phyloP scores from a whole-genome alignment of 192 early-diverging fungal species.

The Backusella liffmaniae region DNA sequence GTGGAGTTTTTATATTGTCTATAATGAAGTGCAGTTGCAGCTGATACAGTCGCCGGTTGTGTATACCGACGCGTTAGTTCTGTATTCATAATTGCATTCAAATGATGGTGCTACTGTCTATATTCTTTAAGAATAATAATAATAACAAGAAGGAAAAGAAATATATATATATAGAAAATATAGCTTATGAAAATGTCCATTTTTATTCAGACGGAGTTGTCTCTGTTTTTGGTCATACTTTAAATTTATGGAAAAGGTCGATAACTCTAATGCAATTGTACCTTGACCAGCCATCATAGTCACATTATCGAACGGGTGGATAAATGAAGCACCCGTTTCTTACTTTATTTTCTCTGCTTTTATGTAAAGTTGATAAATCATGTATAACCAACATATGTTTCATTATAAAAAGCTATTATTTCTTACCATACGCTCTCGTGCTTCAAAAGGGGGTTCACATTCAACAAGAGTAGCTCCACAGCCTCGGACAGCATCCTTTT shows the following conservation, averaged over 20 bases:
- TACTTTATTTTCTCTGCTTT: slow-evolving; percentile 20
- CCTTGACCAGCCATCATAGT: slow-evolving; percentile 59
- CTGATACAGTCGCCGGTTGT: slow-evolving; percentile 13
- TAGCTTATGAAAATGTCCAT: neutral
- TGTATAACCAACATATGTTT: neutral
- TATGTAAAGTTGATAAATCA: neutral
- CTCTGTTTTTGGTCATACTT: neutral
- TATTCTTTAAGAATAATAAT: neutral
- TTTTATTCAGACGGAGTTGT: neutral
- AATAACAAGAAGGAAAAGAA: neutral
- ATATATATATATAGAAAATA: neutral
- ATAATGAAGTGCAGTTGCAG: slow-evolving; percentile 13
- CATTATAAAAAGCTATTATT: neutral
- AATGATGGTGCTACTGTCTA: neutral
- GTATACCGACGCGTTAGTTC: slow-evolving; percentile 18
- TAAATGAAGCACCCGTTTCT: slow-evolving; percentile 47
- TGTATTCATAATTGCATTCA: slow-evolving; percentile 11
- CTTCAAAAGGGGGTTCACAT: slow-evolving; percentile 43
- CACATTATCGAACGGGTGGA: slow-evolving; percentile 51
- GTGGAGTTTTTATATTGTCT: slow-evolving; percentile 15
- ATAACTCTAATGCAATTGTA: slow-evolving; percentile 51
- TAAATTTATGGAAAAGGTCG: slow-evolving; percentile 20
- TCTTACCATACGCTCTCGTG: slow-evolving; percentile 38
- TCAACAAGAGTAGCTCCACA: slow-evolving; percentile 55
- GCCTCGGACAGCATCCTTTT: slow-evolving; percentile 47